These are phyloP conservation scores for Rossbeevera mucosa DNA, from an alignment of 768 basidiomycete genomes.

Conservation along the genomic window DNA sequence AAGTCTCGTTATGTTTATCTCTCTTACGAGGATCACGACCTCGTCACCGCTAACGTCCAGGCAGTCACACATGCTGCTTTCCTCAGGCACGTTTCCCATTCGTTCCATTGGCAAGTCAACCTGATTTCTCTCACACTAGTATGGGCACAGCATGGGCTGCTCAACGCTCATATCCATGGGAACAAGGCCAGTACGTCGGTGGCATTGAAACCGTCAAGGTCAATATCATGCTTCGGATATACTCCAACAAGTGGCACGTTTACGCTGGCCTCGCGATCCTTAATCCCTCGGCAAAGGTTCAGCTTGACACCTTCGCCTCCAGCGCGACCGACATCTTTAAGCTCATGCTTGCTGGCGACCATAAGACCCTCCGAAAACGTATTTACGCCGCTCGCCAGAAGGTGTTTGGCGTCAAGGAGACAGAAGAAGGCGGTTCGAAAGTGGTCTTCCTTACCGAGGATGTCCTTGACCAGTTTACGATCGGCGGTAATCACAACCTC, in stretches of 20 bases:
- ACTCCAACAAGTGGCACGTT: conserved; percentile 97
- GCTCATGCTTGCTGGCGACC: conserved; percentile 73
- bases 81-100: conserved; percentile 56
- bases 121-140: conserved; percentile 37
- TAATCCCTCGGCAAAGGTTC: conserved; percentile 82
- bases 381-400: conserved; percentile 67
- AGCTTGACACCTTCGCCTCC: conserved; percentile 88
- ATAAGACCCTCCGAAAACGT: conserved; percentile 56
- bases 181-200: conserved; percentile 89
- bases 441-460: conserved; percentile 83
- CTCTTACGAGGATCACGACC: conserved; percentile 94
- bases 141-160: conserved; percentile 98
- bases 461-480: conserved; percentile 84
- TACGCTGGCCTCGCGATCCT: conserved; percentile 98
- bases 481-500: conserved; percentile 43
- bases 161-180: conserved; percentile 85
- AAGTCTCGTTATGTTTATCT: conserved; percentile 85
- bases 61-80: conserved; percentile 98
- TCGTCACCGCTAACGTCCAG: conserved; percentile 96
- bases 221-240: conserved; percentile 94
- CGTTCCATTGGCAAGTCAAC: not conserved
- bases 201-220: conserved; percentile 97
- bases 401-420: conserved; percentile 61
- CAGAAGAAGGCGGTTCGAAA: conserved; percentile 26
- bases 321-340: conserved; percentile 90